phyloP scores from a whole-genome alignment of 805 yeast species.

The Ogataea corticis region DNA sequence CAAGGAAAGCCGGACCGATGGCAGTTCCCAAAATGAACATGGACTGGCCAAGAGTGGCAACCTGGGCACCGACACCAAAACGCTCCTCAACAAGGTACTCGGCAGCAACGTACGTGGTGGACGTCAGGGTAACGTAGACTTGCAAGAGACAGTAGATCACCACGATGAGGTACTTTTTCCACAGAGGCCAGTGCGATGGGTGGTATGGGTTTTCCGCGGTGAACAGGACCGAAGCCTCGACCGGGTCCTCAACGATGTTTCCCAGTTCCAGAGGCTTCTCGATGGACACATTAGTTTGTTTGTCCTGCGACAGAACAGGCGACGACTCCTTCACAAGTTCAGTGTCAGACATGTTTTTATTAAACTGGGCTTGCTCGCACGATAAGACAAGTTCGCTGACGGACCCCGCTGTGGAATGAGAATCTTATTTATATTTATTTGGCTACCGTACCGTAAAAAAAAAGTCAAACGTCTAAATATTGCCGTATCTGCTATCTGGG shows the following conservation, averaged over 20 bases:
- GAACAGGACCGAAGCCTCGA: slow-evolving; percentile 31
- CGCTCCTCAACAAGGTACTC: slow-evolving; percentile 31
- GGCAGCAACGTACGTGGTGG: slow-evolving; percentile 35
- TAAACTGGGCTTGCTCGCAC: neutral
- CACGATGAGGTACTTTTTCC: slow-evolving; percentile 28
- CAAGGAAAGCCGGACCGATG: slow-evolving; percentile 37
- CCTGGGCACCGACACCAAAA: slow-evolving; percentile 31
- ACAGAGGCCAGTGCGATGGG: slow-evolving; percentile 34
- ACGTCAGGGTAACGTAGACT: slow-evolving; percentile 33
- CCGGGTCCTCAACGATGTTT: slow-evolving; percentile 28
- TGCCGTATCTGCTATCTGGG: slow-evolving; percentile 7
- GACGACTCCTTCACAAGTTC: slow-evolving; percentile 1
- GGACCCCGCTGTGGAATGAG: too few relatives aligned
- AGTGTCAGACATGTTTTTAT: neutral
- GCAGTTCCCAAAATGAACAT: slow-evolving; percentile 39
- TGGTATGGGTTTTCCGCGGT: slow-evolving; percentile 33
- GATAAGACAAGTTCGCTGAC: too few relatives aligned
- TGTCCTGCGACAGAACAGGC: slow-evolving; percentile 7
- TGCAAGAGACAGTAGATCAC: slow-evolving; percentile 32
- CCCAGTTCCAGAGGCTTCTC: slow-evolving; percentile 26
- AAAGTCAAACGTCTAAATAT: neutral
- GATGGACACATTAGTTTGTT: slow-evolving; percentile 12
- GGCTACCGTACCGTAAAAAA: too few relatives aligned
- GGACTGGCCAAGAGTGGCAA: slow-evolving; percentile 37
- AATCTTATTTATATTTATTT: neutral